Base-by-base conservation (phyloP, 257 asterid genomes). In the Orobanche coerulescens region DNA sequence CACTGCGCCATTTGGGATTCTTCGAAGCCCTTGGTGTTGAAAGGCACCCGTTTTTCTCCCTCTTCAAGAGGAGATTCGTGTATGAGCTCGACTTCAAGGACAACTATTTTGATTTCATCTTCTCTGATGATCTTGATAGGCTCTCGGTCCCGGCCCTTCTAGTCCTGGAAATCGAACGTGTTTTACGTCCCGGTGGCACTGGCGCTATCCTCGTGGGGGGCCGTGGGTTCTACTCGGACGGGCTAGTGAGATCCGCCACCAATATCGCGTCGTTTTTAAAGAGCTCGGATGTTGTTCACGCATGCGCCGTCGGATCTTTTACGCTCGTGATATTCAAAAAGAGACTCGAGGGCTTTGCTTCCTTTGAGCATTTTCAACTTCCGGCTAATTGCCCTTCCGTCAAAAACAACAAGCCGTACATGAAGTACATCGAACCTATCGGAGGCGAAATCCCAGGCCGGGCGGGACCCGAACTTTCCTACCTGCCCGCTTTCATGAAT, bases 121-220 rank as follows among this genome's bases (percentile, higher is more conserved):
- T 81, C 82, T 75, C 89, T 0, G 76, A 81, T 44, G 86, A 83
- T 75, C 84, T 92, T 6, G 95, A 88, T 58, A 48, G 75, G 81
- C 87, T 79, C 5, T 79, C 94, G 0, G 75, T 87, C 14, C 96
- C 96, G 0, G 75, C 92, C 22, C 85, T 92, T 61, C 75, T 92
- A 3, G 82, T 86, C 49, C 75, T 63, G 26, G 98, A 92, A 79
- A 82, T 88, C 18, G 98, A 92, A 79, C 95, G 98, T 11, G 85
- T 92, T 16, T 68, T 92, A 4, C 79, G 81, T 15, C 89, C 95
- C 0, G 95, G 97, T 30, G 95, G 98, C 66, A 67, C 54, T 0
- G 98, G 98, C 7, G 87, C 85, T 25, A 60, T 86, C 81, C 90
- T 92, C 19, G 79, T 84, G 0, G 76, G 91, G 5, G 46, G 78